A percentile compares a stretch with the other conserved stretches of the same genome.
phyloP scores from a whole-genome alignment of 2,329 filamentous ascomycete genomes.

The Penicillium vulpinum region DNA sequence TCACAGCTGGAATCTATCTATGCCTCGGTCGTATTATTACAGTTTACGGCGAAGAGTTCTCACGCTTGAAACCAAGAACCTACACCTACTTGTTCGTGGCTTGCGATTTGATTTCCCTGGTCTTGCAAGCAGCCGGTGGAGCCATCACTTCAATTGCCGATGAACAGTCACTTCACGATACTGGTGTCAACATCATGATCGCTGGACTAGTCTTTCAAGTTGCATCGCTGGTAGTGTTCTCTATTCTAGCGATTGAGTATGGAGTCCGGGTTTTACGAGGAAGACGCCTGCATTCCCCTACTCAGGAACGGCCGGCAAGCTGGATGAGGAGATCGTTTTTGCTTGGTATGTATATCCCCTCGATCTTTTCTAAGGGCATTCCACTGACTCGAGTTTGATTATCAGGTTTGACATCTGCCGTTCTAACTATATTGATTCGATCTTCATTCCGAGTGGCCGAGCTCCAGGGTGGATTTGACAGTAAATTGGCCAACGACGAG shows the following conservation, averaged over 20 bases:
- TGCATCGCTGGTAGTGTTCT: constrained; percentile 9
- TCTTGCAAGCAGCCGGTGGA: constrained; percentile 58
- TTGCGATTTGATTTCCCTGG: constrained; percentile 57
- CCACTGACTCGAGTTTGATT: not conserved
- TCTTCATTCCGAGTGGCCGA: constrained; percentile 55
- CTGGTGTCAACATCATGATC: constrained; percentile 22
- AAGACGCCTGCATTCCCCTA: not conserved
- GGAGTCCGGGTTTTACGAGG: constrained; percentile 6
- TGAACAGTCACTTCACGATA: not conserved
- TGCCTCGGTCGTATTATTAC: constrained; percentile 38
- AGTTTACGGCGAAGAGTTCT: constrained; percentile 11
- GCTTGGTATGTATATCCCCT: not conserved
- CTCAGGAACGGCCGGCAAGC: not conserved
- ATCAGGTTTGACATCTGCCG: constrained; percentile 41
- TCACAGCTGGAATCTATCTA: constrained; percentile 65
- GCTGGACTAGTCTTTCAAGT: constrained; percentile 11
- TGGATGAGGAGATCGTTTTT: constrained; percentile 2
- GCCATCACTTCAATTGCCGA: constrained; percentile 46
- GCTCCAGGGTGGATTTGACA: constrained; percentile 50
- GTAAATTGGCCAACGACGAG: constrained; percentile 52
- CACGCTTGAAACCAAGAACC: constrained; percentile 6
- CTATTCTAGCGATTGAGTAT: constrained; percentile 6
- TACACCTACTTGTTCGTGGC: constrained; percentile 51
- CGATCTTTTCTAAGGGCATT: not conserved
- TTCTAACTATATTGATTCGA: constrained; percentile 49